Conservation (phyloP, 2,329 filamentous ascomycete species). For the Trichoderma sp. region DNA sequence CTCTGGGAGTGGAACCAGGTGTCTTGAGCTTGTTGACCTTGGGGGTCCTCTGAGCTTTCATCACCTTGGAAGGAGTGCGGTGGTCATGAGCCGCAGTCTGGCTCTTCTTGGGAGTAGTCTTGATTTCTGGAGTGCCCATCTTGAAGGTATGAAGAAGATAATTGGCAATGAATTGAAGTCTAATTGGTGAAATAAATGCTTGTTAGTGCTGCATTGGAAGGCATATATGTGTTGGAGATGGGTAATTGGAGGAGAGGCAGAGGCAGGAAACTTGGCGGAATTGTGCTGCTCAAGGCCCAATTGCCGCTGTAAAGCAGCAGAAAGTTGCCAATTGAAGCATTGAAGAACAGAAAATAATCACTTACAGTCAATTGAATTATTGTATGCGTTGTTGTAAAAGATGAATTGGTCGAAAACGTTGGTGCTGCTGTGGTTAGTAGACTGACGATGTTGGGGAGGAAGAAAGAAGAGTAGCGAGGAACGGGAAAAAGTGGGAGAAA, state of each 20-base stretch:
- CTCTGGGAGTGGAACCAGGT: constrained; percentile 15
- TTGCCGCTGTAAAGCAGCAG: neutral
- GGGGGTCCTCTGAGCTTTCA: constrained; percentile 11
- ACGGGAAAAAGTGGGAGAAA: neutral
- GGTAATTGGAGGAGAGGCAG: neutral
- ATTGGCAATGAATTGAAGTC: neutral
- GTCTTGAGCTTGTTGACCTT: neutral
- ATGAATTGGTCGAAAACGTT: neutral
- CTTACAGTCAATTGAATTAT: neutral
- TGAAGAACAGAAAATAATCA: neutral
- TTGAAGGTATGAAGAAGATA: neutral
- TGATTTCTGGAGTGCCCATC: constrained; percentile 24
- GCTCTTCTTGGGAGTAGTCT: constrained; percentile 25
- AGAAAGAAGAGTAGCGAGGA: neutral
- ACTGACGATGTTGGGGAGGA: neutral
- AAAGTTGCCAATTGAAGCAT: neutral
- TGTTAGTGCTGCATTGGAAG: neutral
- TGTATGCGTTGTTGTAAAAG: neutral
- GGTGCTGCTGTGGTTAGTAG: neutral
- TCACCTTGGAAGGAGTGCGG: constrained; percentile 20
- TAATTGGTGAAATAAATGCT: neutral
- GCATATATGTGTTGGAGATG: neutral
- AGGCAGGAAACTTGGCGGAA: neutral
- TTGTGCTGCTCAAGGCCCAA: neutral
- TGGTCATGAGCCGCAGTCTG: constrained; percentile 20